Base-by-base conservation (phyloP, 352 stramenopile genomes). In the Phytophthora pini region DNA sequence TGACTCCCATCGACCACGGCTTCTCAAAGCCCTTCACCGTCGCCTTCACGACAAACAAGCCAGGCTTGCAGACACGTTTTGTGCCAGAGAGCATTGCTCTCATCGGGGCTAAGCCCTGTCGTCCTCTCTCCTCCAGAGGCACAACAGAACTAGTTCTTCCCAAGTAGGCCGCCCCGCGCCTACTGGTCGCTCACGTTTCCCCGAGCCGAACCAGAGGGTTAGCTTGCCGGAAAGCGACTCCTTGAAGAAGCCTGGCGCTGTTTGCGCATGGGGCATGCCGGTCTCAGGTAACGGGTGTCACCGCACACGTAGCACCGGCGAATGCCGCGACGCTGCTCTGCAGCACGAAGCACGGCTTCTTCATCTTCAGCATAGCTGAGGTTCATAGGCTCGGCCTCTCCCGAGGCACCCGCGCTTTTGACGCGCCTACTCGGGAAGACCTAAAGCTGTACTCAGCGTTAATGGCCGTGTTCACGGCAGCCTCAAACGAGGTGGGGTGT, bases 291-390 rank as follows among this genome's bases (percentile, higher is more conserved):
- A 34, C 51, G 49, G 76, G 74, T 17, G 17, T 17, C 17, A 81
- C 17, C 17, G 17, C 17, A 17, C 17, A 17, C 17, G 17, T 17
- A 17, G 17, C 17, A 17, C 17, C 17, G 71, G 43, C 73, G 63
- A 24, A 46, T 63, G 49, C 68, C 68, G 10, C 63, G 51, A 38
- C 31, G 31, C 56, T 70, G 70, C 89, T 89, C 26, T 55, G 81
- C 71, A 88, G 79, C 69, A 88, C 87, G 72, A 90, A 89, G 43
- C 48, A 55, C 40, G 32, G 58, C 48, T 59, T 45, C 48, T 50
- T 60, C 80, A 85, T 86, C 82, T 77, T 89, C 71, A 88, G 17
- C 2, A 32, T 50, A 34, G 44, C 44, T 50, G 22, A 50, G 44
- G 17, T 50, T 20, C 44, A 50, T 50, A 11, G 5, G 44, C 9